Evolutionary conservation across 805 yeast genomes (phyloP).

Genomic region (Yarrowia deformans): DNA sequence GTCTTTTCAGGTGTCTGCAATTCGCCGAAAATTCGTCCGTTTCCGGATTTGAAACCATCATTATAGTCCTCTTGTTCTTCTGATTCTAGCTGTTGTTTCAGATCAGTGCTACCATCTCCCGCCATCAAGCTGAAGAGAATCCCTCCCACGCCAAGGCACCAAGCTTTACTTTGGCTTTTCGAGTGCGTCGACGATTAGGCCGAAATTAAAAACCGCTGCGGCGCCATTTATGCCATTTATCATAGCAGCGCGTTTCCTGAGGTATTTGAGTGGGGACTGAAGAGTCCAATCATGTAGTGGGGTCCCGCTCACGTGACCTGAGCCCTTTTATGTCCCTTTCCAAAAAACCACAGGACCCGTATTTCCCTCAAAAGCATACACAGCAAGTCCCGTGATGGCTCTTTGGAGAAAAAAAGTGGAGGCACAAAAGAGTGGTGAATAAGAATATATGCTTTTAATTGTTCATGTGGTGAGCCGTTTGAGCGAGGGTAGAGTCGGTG

Average conservation of each 20-base stretch:
- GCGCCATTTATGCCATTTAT: background rate
- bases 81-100: background rate
- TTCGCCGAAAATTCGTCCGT: background rate
- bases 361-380: too few relatives aligned
- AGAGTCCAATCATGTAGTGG: too few relatives aligned
- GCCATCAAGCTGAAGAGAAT: too few relatives aligned
- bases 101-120: background rate
- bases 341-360: too few relatives aligned
- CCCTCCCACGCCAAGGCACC: slow-evolving; percentile 1
- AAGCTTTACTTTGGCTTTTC: background rate
- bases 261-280: background rate
- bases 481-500: background rate
- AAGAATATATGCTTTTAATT: slow-evolving; percentile 10
- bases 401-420: background rate
- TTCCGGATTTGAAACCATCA: background rate
- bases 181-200: slow-evolving; percentile 9
- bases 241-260: background rate
- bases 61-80: background rate
- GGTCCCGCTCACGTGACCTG: too few relatives aligned
- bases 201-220: slow-evolving; percentile 28
- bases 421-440: slow-evolving; percentile 8
- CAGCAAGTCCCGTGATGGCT: slow-evolving; percentile 10
- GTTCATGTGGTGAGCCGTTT: slow-evolving; percentile 1
- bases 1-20: too few relatives aligned
- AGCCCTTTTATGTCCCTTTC: too few relatives aligned